Evolutionary conservation across 2,329 filamentous ascomycete genomes (phyloP), one percentile per base, ranked within the genome.

Genomic region (Ascochyta fabae): DNA sequence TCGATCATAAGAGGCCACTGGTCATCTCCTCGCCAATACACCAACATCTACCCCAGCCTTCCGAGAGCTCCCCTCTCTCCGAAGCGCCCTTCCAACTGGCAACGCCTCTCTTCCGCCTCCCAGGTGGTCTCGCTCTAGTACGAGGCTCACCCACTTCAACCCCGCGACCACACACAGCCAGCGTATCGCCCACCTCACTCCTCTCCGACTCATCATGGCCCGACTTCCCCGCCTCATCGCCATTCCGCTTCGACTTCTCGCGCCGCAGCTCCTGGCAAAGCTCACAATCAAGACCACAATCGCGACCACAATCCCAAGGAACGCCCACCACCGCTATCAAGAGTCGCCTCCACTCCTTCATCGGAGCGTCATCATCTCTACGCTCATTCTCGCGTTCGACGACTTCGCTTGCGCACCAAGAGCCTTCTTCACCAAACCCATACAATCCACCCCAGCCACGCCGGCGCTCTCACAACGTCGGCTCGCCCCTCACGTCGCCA

Each of bases 101-200:
- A 5, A 60, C 44, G 6, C 62, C 61, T 10, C 39, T 70, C 3
- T 40, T 71, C 8, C 65, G 63, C 6, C 59, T 71, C 12, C 68
- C 69, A 3, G 59, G 64, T 8, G 66, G 69, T 0, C 57, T 68
- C 6, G 61, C 64, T 4, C 22, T 70, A 3, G 64, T 71, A 5
- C 58, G 62, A n/a, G 58, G 64, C 4, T 49, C 61, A 3, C 35
- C 46, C 3, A 27, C 22, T 2, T 41, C 46, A 3, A 41, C 29
- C 3, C 22, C 27, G 6, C 41, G 27, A 19, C 52, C 52, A 16
- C 35, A 46, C 3, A 50, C 46, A 22, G 44, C 44, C n/a, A 15
- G n/a, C 13, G 27, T 35, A 1, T 31, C 23, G 6, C 27, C 40
- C 8, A 40, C 23, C 2, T 46, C 46, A 12, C 27, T 29, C 29